Evolutionary conservation across 2,329 filamentous ascomycete genomes (phyloP), one percentile per base, ranked within the genome.

Genomic region (Pseudopyricularia javanii): DNA sequence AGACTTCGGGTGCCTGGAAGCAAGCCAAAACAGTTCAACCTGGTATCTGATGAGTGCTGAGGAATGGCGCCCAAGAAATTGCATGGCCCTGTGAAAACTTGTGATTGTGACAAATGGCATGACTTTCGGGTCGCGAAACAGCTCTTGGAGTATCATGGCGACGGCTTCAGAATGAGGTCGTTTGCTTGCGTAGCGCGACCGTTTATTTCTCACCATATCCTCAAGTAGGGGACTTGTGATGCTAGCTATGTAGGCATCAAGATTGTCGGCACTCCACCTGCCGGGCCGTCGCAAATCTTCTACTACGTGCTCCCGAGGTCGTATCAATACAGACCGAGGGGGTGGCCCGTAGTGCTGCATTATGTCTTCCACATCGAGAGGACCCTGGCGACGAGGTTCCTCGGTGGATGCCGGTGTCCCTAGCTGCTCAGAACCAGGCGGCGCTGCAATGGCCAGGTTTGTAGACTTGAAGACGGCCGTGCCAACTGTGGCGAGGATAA

Each of bases 51-150:
- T 6, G n/a, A 52, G 28, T 6, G 28, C n/a, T n/a, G 32, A 17
- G 30, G 66, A 66, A 14, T 54, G 55, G 4, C 50, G 49, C 35
- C 58, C 60, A 56, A 75, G 68, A 58, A 69, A 74, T 0, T 61
- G 62, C 37, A 79, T 62, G 4, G 73, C 73, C 57, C 68, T 61
- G 56, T 74, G 74, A 50, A 76, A 62, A 1, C 70, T 64, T 0
- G 66, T 56, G 6, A 62, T 61, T 0, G 74, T 71, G 15, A 74
- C 63, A 47, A 61, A 66, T 2, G 59, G 48, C 15, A 59, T 60
- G 0, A 70, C 62, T 1, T 60, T 56, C 1, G 64, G 60, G 30
- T 73, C 67, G 12, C 65, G 54, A 24, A 78, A 72, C 0, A 68
- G 65, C 2, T 59, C 54, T 32, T 66, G 57, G 15, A 79, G 63